Conservation (phyloP, 257 asterid genomes). For the Solanum sejunctum region DNA sequence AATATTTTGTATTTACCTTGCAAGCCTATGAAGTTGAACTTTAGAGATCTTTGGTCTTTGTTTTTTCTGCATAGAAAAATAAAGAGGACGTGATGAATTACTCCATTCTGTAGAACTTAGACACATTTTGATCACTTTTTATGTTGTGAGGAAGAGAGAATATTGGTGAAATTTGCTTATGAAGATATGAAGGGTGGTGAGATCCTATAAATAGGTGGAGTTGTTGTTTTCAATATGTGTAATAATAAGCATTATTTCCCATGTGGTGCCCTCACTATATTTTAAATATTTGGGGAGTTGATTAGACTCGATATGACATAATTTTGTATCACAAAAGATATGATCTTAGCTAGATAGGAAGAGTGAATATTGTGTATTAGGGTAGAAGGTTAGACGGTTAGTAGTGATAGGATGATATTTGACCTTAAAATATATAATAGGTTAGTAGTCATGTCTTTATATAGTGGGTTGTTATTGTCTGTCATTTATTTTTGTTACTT, state of each 20-base stretch:
- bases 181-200: neutral
- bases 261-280: slow-evolving; percentile 16
- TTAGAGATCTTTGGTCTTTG: slow-evolving; percentile 11
- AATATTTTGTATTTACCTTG: slow-evolving; percentile 5
- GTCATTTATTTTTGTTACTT: no score
- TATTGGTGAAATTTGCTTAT: neutral
- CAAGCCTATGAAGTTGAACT: slow-evolving; percentile 13
- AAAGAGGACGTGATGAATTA: slow-evolving; percentile 2
- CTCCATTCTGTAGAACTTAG: neutral
- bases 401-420: no score
- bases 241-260: slow-evolving; percentile 4
- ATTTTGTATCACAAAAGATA: no score
- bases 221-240: slow-evolving; percentile 16
- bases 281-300: no score
- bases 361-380: no score
- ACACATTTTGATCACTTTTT: slow-evolving; percentile 6
- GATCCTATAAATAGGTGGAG: slow-evolving; percentile 17
- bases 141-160: neutral
- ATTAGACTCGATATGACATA: no score
- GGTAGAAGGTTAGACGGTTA: no score
- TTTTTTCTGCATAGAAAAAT: slow-evolving; percentile 6
- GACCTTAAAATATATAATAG: no score
- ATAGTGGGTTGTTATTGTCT: no score
- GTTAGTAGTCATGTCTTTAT: no score
- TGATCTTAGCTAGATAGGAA: no score